Base-by-base conservation (phyloP, 345 rosid species). In the Iberis pinnata region DNA sequence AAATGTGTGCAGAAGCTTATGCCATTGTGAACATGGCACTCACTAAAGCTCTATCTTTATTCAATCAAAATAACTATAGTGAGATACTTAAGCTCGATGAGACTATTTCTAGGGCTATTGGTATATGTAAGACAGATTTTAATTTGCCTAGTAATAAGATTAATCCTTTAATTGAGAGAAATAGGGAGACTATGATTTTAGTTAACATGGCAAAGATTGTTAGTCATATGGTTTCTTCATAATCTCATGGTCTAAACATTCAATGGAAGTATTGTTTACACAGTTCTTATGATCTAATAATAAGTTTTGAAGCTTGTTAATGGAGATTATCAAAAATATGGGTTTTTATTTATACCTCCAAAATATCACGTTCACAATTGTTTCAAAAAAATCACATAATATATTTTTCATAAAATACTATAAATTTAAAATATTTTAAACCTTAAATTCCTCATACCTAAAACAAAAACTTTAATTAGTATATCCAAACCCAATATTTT, bases 1-100 rank as follows among this genome's bases (percentile, higher is more conserved):
- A 67, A 13, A 46, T 9, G 65, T 67, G 71, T 6, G 71, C 71
- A 0, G 61, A 39, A 2, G 65, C 65, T 59, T 67, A 67, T 56
- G 14, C 49, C 2, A 20, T 43, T 44, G 55, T 52, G 9, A 53
- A 53, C 56, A 13, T 8, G 1, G 60, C 60, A 8, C 46, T 59
- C 50, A 29, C n/a, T 14, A 31, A 37, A 8, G 60, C 22, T 45
- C 12, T 52, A 0, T 38, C 60, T 44, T 59, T 9, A 39, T 52
- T 52, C 8, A 11, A 38, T 9, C 20, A 59, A 46, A 49, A 32
- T 22, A 2, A 22, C 1, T 66, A 66, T 37, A 17, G 13, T 37
- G 16, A 51, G 16, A 35, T 66, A 9, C 17, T 13, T 15, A 15
- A 15, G 9, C 20, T 58, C 18, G 8, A 40, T 29, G 20, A 31